phyloP scores from a whole-genome alignment of 345 rosid species.

The Nephelium lappaceum region DNA sequence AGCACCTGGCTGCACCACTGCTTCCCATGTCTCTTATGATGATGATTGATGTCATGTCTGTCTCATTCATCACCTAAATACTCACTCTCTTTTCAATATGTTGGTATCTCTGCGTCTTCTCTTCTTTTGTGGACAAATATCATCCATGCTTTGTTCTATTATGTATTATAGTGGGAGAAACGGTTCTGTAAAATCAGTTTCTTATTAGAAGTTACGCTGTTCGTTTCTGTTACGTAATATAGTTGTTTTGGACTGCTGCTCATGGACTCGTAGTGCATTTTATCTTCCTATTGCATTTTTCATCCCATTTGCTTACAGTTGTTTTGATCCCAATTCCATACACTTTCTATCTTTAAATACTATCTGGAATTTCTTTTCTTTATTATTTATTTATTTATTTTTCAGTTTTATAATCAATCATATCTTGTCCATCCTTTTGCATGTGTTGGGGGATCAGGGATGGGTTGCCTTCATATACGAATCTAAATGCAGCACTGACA shows the following conservation, averaged over 20 bases:
- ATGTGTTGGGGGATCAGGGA: background rate
- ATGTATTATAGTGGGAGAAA: too few species aligned
- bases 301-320: constrained; percentile 17
- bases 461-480: too few species aligned
- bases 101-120: background rate
- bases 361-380: background rate
- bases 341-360: background rate
- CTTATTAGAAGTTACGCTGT: background rate
- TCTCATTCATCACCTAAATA: constrained; percentile 2
- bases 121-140: background rate
- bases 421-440: background rate
- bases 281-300: constrained; percentile 6
- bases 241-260: too few species aligned
- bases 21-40: constrained; percentile 72
- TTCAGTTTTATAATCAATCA: background rate
- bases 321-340: background rate
- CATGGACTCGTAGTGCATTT: too few species aligned
- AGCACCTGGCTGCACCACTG: constrained; percentile 78
- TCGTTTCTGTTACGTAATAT: too few species aligned
- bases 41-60: constrained; percentile 42
- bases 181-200: background rate
- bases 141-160: background rate
- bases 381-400: background rate
- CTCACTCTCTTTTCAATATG: constrained; percentile 8
- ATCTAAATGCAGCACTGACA: too few species aligned